These are phyloP conservation scores for Euclidium syriacum DNA, from an alignment of 345 rosid genomes.

Conservation along the genomic window DNA sequence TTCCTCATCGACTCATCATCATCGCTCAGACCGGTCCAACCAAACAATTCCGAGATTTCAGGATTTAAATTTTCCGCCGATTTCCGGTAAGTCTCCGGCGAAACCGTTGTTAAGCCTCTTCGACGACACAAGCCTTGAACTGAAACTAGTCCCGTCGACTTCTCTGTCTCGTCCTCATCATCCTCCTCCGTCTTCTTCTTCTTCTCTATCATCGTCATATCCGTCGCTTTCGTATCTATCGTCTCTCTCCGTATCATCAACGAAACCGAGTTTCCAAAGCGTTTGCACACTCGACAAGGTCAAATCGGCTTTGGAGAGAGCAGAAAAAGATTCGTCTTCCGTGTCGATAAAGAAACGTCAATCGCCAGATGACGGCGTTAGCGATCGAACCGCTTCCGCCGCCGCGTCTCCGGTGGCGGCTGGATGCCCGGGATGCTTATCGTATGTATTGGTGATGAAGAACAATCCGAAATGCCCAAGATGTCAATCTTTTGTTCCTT, in stretches of 20 bases:
- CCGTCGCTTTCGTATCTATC: conserved; percentile 22
- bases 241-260: conserved; percentile 18
- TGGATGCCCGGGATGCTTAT: conserved; percentile 81
- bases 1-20: conserved; percentile 4
- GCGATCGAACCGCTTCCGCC: not conserved
- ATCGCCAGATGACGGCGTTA: conserved; percentile 34
- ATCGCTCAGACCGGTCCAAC: conserved; percentile 24
- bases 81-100: conserved; percentile 10
- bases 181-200: not conserved
- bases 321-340: conserved; percentile 40
- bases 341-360: conserved; percentile 31
- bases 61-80: conserved; percentile 58
- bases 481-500: conserved; percentile 52
- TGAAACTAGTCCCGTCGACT: conserved; percentile 33
- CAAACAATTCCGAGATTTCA: conserved; percentile 42
- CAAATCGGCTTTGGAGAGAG: conserved; percentile 71
- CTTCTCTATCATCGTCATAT: not conserved
- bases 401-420: conserved; percentile 46
- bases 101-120: conserved; percentile 41
- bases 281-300: conserved; percentile 94
- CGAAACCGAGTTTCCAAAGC: conserved; percentile 44
- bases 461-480: conserved; percentile 78
- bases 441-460: conserved; percentile 62
- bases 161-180: not conserved
- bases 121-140: conserved; percentile 43